Base-by-base conservation (phyloP, 495 filamentous ascomycete species). In the Tuber brumale region DNA sequence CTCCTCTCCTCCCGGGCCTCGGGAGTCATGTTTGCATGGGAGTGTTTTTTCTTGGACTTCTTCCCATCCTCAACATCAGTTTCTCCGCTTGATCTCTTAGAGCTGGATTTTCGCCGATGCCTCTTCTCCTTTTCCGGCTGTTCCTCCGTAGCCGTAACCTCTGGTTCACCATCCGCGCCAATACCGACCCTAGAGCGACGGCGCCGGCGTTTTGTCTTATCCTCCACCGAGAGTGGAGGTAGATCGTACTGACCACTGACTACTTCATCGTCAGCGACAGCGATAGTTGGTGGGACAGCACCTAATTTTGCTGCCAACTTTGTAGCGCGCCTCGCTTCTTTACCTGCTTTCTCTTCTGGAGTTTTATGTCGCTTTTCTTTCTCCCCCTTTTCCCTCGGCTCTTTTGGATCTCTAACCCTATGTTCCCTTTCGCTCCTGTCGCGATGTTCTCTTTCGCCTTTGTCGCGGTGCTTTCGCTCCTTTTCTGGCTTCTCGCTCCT, bases 1-100 rank as follows among this genome's bases (percentile, higher is more conserved):
- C 78, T 78, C 51, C 78, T 73, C 46, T 76, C 77, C 18, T 80
- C 78, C 16, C 78, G 77, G 41, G 79, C 78, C 46, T 80, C 78
- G 8, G 70, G 77, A 2, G 76, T 75, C 48, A 80, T 44, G 46
- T 80, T 76, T 2, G 78, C 76, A 35, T 66, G 48, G 41, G 78
- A 80, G 44, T 79, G 73, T 70, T 80, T 80, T 37, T 70, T 78
- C 18, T 75, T 78, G 16, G 78, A 77, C 41, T 43, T 75, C 46
- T 73, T 80, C 21, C 79, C 77, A 39, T 76, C 61, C 14, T 71
- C 74, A 12, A 69, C 69, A 51, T 77, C 71, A 35, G 74, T 78
- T 39, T 74, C 72, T 1, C 70, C 71, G 9, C 72, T 39, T 77
- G 21, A 80, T 74, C 23, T 78, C 78, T 37, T 69, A 45, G 31